Base-by-base conservation (phyloP, 768 basidiomycete genomes). In the Kwoniella newhampshirensis region DNA sequence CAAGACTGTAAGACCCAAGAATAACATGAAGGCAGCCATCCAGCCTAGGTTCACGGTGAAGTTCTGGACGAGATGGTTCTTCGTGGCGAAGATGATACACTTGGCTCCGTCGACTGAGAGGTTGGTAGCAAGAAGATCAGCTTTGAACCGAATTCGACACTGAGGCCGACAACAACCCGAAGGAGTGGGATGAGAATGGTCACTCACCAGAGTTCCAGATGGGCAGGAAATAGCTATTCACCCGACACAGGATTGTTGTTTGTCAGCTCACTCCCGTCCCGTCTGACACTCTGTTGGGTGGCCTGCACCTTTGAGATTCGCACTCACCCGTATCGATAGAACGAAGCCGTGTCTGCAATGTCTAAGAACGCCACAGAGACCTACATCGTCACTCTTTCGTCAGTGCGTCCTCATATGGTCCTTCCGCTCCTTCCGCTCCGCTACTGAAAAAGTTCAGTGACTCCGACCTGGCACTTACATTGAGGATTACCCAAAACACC, bases 271-370 rank as follows among this genome's bases (percentile, higher is more conserved):
- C n/a, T n/a, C n/a, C n/a, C n/a, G n/a, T n/a, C n/a, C n/a, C n/a
- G n/a, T n/a, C n/a, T n/a, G n/a, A n/a, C n/a, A n/a, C n/a, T n/a
- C n/a, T n/a, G n/a, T n/a, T n/a, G n/a, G n/a, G n/a, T n/a, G n/a
- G n/a, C n/a, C n/a, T n/a, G n/a, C n/a, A n/a, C n/a, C n/a, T n/a
- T n/a, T n/a, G n/a, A n/a, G n/a, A 60, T 63, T 27, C 48, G 20
- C 5, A 64, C 56, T 57, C 57, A 71, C 56, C 68, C 74, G 51
- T 77, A 77, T 13, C 60, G 42, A 49, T 76, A 77, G 66, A 76
- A 76, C 9, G 58, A 60, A 28, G 63, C 60, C 50, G 61, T 55
- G 28, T 71, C 66, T 7, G 72, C 66, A 20, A 77, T 46, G 51
- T 68, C 66, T 41, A 77, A 47, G 49, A 77, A 76, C 7, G 72